Evolutionary conservation across 306 rosid genomes (phyloP), one percentile per base, ranked within the genome.

Genomic region (Geum urbanum): DNA sequence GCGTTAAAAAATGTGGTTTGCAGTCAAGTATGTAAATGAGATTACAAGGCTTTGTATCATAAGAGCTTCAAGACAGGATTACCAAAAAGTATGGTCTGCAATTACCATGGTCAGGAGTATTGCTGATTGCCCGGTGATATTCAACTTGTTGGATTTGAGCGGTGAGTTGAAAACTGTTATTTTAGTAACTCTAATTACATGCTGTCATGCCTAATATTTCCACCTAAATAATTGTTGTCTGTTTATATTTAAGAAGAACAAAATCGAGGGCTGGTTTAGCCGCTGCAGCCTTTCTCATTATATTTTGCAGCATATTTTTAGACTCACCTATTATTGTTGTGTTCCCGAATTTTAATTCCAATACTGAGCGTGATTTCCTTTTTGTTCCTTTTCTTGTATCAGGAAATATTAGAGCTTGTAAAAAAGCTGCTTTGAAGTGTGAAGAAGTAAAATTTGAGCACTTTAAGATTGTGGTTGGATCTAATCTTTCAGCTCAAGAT

Each of bases 1-100:
- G 16, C 39, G 14, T 47, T 55, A 0, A n/a, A 56, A 44, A 5
- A 12, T 74, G 3, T 56, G 49, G 11, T 40, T 72, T 84, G 67
- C 67, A 88, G 92, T 94, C 6, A 91, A 83, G 83, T 82, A 91
- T 78, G 95, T 88, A 72, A 91, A 91, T 80, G 86, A 89, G 49
- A 89, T 87, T 43, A 91, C 96, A 12, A 94, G 83, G 84, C 14
- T 86, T 44, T 91, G 96, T 68, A 85, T 94, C 43, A 77, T 91
- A 77, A 80, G 92, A 77, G 78, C 77, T 68, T 81, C 92, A 5
- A 91, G 95, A 53, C 90, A 91, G 72, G 95, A 89, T 35, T 72
- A 87, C 72, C 87, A 91, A 69, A 84, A 83, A 59, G 87, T 88
- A 54, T 91, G 96, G 96, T 71, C 91, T 50, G 84, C 98, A 10